Percentiles rank a stretch among this genome's conserved stretches.
Conservation (phyloP, 1,139 yeast species). For the Protomyces pachydermus region DNA sequence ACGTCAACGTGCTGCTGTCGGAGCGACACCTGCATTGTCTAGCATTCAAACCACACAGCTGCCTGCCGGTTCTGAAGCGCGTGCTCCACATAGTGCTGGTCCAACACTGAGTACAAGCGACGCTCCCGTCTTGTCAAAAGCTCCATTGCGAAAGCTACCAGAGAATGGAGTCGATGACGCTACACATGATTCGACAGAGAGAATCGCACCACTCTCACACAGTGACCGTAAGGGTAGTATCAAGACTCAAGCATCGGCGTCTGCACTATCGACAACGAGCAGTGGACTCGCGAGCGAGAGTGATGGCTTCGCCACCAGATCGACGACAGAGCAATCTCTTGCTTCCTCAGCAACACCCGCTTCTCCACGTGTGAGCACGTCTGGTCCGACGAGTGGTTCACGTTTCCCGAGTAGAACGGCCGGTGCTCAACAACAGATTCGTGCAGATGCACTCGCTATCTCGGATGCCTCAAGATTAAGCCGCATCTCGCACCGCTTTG, state of each 20-base stretch:
- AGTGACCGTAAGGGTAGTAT: not conserved
- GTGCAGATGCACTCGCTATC: not conserved
- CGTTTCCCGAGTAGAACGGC: not conserved
- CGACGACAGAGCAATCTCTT: not conserved
- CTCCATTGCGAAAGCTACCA: not conserved
- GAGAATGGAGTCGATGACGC: not conserved
- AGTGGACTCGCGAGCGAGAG: not conserved
- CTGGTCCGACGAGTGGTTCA: not conserved
- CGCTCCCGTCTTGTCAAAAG: not conserved
- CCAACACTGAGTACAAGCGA: not conserved
- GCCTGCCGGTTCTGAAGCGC: not conserved
- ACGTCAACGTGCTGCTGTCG: not conserved
- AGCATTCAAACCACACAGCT: not conserved
- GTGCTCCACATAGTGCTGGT: not conserved
- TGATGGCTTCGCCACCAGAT: not conserved
- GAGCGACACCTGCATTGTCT: not conserved
- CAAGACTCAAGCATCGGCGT: not conserved
- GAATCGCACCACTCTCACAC: not conserved
- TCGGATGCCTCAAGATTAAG: not conserved
- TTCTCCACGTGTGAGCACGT: not conserved
- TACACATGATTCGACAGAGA: not conserved
- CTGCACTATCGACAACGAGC: not conserved
- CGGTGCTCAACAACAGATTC: not conserved
- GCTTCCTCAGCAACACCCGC: not conserved
- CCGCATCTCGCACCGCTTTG: conserved; percentile 11